Conservation (phyloP, 1,284 basidiomycete species). For the Cryptococcus sp. region DNA sequence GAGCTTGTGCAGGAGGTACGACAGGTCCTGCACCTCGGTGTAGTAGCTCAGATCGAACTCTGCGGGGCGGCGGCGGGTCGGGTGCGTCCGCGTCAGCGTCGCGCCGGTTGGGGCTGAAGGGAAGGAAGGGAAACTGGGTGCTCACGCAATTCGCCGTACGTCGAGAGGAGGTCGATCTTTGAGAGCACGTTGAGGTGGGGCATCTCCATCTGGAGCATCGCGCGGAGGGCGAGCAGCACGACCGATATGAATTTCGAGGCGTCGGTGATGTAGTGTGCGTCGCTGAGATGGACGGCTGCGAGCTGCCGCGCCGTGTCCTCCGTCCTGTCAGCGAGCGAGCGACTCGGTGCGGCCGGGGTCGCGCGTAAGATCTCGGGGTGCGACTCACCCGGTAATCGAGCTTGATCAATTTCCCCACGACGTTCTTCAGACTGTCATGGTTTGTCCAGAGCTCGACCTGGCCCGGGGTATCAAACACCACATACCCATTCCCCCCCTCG, state of each 20-base stretch:
- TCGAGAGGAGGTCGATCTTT: slow-evolving; percentile 84
- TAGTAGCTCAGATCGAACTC: slow-evolving; percentile 98
- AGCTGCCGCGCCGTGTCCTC: slow-evolving; percentile 56
- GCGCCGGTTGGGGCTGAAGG: not conserved
- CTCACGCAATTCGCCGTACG: slow-evolving; percentile 83
- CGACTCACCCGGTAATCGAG: slow-evolving; percentile 75
- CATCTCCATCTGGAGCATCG: slow-evolving; percentile 97
- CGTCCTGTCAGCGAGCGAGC: not conserved
- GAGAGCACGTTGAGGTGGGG: slow-evolving; percentile 97
- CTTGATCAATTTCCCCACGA: slow-evolving; percentile 70
- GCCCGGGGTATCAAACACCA: slow-evolving; percentile 94
- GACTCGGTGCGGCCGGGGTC: not conserved
- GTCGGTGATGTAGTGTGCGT: slow-evolving; percentile 95
- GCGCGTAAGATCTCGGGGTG: not conserved
- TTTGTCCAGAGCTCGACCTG: slow-evolving; percentile 98
- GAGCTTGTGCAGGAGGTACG: slow-evolving; percentile 76
- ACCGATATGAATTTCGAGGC: slow-evolving; percentile 93
- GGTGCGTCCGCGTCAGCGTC: not conserved
- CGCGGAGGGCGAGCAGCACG: slow-evolving; percentile 82
- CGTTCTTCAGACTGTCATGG: slow-evolving; percentile 79
- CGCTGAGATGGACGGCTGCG: slow-evolving; percentile 90
- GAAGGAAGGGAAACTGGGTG: slow-evolving; percentile 13
- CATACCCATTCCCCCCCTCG: slow-evolving; percentile 57
- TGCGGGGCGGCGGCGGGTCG: slow-evolving; percentile 44
- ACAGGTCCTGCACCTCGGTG: slow-evolving; percentile 94